Base-by-base conservation (phyloP, 805 yeast species). In the Saturnispora hagleri region DNA sequence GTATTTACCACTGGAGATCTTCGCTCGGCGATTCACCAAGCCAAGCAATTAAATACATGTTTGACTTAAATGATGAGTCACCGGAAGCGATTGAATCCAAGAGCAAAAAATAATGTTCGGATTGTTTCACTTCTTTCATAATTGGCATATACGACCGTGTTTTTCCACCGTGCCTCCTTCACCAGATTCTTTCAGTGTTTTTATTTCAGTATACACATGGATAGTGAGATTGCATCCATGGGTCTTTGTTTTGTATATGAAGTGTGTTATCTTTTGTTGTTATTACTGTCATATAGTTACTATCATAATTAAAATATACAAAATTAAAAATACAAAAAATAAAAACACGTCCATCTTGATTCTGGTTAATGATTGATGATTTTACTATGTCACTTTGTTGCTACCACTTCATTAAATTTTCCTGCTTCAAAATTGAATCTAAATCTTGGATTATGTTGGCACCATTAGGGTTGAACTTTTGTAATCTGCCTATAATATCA, bases 1-100 rank as follows among this genome's bases (percentile, higher is more conserved):
- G 99, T 71, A 79, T 91, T 51, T 73, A 72, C 61, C 71, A 74
- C 55, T 88, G 81, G 74, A 84, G 96, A 73, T 34, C 44, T 9
- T 68, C 69, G 2, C 62, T 71, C 51, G 96, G 96, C 43, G 90
- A 86, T 63, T 62, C 81, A 33, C 62, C 80, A 9, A 52, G 62
- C n/a, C 78, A 81, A 61, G 78, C 82, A 24, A 51, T 81, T 48
- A 69, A 75, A 53, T 84, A 87, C 67, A 73, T 88, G 50, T 49
- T 81, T 33, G 72, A 73, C 51, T 87, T 89, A 22, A 51, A 57
- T 12, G 56, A 57, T 9, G 28, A 35, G 40, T 46, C 15, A 12
- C 43, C 45, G 10, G 50, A 51, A 24, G n/a, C 18, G 22, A 7
- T 18, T 12, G 33, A 28, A 43, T 27, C 48, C 10, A 46, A 46